A percentile compares a stretch with the other conserved stretches of the same genome.
phyloP scores from a whole-genome alignment of 768 basidiomycete species.

The Mycena vulgaris region DNA sequence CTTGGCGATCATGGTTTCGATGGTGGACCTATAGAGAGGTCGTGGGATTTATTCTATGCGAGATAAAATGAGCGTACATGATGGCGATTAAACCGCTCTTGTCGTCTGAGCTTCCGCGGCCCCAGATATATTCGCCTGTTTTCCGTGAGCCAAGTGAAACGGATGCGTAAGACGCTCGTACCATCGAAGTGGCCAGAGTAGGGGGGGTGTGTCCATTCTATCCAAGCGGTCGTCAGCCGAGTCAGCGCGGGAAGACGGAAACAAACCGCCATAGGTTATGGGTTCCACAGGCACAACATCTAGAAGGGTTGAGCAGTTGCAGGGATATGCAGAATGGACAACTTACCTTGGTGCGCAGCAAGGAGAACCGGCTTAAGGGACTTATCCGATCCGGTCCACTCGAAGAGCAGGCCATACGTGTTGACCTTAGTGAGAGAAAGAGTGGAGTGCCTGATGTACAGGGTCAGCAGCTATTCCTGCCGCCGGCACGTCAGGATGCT shows the following conservation, averaged over 20 bases:
- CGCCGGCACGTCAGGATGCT: slow-evolving; percentile 46
- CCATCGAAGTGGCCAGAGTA: slow-evolving; percentile 73
- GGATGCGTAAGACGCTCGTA: slow-evolving; percentile 35
- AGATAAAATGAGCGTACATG: slow-evolving; percentile 55
- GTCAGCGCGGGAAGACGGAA: not conserved
- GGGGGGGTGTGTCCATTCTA: slow-evolving; percentile 69
- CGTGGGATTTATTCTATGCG: not conserved
- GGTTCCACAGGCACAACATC: slow-evolving; percentile 77
- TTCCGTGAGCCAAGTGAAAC: not conserved
- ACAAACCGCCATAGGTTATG: slow-evolving; percentile 52
- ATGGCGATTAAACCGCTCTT: slow-evolving; percentile 83
- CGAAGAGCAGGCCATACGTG: slow-evolving; percentile 81
- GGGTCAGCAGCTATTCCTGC: not conserved
- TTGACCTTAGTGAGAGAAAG: slow-evolving; percentile 80
- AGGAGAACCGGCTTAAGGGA: slow-evolving; percentile 79
- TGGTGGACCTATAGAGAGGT: slow-evolving; percentile 56
- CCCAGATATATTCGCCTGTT: slow-evolving; percentile 74
- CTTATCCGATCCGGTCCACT: slow-evolving; percentile 77
- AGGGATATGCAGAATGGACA: not conserved
- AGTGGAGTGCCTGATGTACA: slow-evolving; percentile 64
- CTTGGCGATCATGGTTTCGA: slow-evolving; percentile 76
- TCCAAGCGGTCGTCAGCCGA: not conserved
- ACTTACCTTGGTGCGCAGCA: slow-evolving; percentile 75
- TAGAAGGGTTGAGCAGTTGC: slow-evolving; percentile 38
- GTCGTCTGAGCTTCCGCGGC: slow-evolving; percentile 82